Conservation (phyloP, 192 early-diverging fungal species). For the Geranomyces michiganensis region DNA sequence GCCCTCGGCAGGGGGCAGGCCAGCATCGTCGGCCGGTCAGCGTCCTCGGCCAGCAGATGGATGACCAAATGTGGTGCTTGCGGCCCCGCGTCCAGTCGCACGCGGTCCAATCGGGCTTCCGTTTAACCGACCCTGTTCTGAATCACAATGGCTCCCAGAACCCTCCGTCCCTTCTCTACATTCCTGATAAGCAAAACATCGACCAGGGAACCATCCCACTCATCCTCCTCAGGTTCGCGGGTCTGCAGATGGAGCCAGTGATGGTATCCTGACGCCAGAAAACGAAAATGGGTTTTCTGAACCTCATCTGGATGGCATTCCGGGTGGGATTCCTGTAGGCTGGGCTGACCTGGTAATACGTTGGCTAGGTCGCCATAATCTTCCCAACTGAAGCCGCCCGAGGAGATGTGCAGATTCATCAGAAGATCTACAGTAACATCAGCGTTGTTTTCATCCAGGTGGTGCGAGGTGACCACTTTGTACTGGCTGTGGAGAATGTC, state of each 20-base stretch:
- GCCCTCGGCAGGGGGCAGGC: no score
- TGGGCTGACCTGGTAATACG: no score
- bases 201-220: slow-evolving; percentile 7
- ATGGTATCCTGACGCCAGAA: not conserved
- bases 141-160: slow-evolving; percentile 6
- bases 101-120: no score
- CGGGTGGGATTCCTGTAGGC: not conserved
- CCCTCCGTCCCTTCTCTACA: slow-evolving; percentile 7
- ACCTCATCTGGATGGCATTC: slow-evolving; percentile 10
- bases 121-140: not conserved
- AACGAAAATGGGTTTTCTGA: not conserved
- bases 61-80: no score
- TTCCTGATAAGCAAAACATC: not conserved
- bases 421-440: not conserved
- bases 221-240: not conserved
- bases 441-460: slow-evolving; percentile 3
- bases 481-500: not conserved
- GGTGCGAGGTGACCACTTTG: slow-evolving; percentile 11
- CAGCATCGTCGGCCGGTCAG: no score
- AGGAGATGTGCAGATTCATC: not conserved
- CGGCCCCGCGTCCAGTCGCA: no score
- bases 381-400: not conserved
- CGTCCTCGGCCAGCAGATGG: no score
- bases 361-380: not conserved
- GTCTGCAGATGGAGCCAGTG: slow-evolving; percentile 10